Conservation (phyloP, 2,329 filamentous ascomycete species). For the Exophiala sp. region DNA sequence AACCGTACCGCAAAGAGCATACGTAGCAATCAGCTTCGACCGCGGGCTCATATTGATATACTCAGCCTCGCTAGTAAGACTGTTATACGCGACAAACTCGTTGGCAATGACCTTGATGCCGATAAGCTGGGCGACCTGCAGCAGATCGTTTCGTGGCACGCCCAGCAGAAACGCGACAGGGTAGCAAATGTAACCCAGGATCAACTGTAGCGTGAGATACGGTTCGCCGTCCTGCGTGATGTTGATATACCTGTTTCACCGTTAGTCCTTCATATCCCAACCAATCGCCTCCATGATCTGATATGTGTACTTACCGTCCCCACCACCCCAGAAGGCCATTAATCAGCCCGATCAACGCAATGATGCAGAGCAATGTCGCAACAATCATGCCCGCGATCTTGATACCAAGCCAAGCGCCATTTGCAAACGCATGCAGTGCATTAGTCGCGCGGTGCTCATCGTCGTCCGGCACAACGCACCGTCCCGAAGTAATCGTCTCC, state of each 20-base stretch:
- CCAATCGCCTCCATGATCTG: background rate
- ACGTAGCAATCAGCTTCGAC: conserved; percentile 77
- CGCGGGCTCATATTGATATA: conserved; percentile 64
- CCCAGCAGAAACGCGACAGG: conserved; percentile 78
- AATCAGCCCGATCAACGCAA: conserved; percentile 69
- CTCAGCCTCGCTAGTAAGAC: conserved; percentile 49
- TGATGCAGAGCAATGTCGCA: conserved; percentile 75
- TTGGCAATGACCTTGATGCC: conserved; percentile 84
- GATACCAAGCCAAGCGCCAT: conserved; percentile 79
- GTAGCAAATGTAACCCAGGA: conserved; percentile 74
- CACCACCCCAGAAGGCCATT: conserved; percentile 81
- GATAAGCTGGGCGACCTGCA: conserved; percentile 73
- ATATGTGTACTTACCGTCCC: conserved; percentile 70
- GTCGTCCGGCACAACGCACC: conserved; percentile 76
- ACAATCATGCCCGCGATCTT: conserved; percentile 84
- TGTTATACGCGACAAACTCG: conserved; percentile 71
- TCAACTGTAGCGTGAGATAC: conserved; percentile 68
- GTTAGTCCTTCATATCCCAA: too few species aligned
- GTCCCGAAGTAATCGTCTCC: conserved; percentile 77
- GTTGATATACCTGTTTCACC: conserved; percentile 59
- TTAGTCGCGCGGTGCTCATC: conserved; percentile 74
- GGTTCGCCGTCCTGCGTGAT: conserved; percentile 56
- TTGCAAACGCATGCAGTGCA: conserved; percentile 77
- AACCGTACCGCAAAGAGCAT: conserved; percentile 65
- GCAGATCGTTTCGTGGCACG: conserved; percentile 65